Percentiles rank a stretch among this genome's conserved stretches.
phyloP scores from a whole-genome alignment of 208 protist genomes.

The Herpetomonas muscarum region DNA sequence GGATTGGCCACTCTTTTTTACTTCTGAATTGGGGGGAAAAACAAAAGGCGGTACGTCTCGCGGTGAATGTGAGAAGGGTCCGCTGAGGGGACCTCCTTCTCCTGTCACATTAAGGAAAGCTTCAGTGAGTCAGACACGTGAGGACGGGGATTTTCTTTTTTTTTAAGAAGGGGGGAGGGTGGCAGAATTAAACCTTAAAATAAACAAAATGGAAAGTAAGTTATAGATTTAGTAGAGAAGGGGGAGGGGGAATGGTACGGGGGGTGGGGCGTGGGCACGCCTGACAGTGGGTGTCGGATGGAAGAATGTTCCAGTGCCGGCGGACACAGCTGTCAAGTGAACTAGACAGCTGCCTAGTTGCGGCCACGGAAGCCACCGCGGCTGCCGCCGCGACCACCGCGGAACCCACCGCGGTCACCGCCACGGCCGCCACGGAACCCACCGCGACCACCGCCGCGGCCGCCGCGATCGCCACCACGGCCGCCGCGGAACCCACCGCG shows the following conservation, averaged over 20 bases:
- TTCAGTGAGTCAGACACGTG: too few species aligned
- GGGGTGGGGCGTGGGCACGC: neutral
- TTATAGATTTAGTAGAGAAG: neutral
- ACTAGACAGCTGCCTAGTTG: neutral
- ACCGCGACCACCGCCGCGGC: slow-evolving; percentile 40
- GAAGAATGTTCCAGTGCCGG: too few species aligned
- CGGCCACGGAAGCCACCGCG: slow-evolving; percentile 67
- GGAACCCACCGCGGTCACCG: slow-evolving; percentile 50
- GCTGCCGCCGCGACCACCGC: slow-evolving; percentile 51
- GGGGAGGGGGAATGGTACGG: neutral
- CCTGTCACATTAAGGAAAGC: too few species aligned
- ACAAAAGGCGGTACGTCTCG: too few species aligned
- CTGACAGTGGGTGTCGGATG: too few species aligned
- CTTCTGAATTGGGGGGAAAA: too few species aligned
- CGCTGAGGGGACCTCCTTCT: too few species aligned
- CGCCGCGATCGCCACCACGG: slow-evolving; percentile 39
- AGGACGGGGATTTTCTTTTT: too few species aligned
- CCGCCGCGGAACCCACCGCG: slow-evolving; percentile 34
- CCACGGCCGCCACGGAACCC: slow-evolving; percentile 44
- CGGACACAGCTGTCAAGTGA: neutral
- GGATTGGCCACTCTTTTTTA: too few species aligned
- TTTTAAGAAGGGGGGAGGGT: too few species aligned
- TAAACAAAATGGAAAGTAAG: neutral
- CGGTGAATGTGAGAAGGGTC: too few species aligned
- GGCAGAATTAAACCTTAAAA: neutral